A percentile compares a stretch with the other conserved stretches of the same genome.
Conservation (phyloP, 1,284 basidiomycete species). For the Schizophyllum amplum region DNA sequence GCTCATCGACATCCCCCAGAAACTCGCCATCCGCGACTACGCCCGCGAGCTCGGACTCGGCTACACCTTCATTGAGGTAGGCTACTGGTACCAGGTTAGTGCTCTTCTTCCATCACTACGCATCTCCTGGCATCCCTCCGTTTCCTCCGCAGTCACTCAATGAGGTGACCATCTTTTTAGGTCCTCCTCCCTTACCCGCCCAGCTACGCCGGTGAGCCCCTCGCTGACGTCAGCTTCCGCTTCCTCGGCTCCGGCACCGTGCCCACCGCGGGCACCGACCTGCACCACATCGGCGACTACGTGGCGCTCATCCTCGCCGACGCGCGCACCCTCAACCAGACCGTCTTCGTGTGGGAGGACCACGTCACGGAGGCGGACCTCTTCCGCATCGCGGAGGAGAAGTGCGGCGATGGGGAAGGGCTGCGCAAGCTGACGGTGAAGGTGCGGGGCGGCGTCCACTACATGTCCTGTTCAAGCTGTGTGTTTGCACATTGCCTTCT, state of each 20-base stretch:
- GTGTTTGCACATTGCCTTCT: background rate
- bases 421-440: too few species aligned
- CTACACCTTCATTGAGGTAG: slow-evolving; percentile 12
- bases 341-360: slow-evolving; percentile 1
- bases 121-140: too few species aligned
- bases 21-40: slow-evolving; percentile 4
- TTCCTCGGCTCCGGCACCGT: slow-evolving; percentile 5
- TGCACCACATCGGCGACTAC: slow-evolving; percentile 8
- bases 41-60: slow-evolving; percentile 1
- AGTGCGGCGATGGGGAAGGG: background rate
- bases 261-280: slow-evolving; percentile 6
- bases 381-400: background rate
- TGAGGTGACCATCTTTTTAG: too few species aligned
- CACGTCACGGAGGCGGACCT: background rate
- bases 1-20: background rate
- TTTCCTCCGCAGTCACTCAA: too few species aligned
- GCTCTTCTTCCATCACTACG: too few species aligned
- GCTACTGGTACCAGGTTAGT: slow-evolving; percentile 8
- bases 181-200: background rate
- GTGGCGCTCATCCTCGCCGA: slow-evolving; percentile 11
- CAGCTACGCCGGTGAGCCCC: background rate
- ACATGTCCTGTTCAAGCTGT: too few species aligned
- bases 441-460: too few species aligned
- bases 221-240: background rate
- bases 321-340: slow-evolving; percentile 12